Percentiles rank a stretch among this genome's conserved stretches.
These are phyloP conservation scores for Boletus reticuloceps DNA, from an alignment of 768 basidiomycete genomes.

Conservation along the genomic window DNA sequence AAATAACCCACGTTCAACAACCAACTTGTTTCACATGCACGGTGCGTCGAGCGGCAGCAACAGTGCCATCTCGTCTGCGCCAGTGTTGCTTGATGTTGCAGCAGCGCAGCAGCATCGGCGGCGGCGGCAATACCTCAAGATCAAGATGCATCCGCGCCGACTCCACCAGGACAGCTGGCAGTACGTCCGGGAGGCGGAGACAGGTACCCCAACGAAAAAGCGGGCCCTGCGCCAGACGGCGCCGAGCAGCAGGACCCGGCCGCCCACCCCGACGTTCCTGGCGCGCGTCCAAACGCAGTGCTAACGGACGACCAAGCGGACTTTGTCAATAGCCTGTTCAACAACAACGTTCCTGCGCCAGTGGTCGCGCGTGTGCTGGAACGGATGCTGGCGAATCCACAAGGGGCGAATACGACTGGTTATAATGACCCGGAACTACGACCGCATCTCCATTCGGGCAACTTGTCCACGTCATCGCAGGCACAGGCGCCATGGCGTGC, in stretches of 20 bases:
- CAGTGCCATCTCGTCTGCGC: neutral
- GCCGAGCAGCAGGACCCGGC: neutral
- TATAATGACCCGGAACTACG: constrained; percentile 14
- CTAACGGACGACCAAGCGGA: constrained; percentile 25
- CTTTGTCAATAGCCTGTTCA: constrained; percentile 25
- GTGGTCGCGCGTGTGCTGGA: constrained; percentile 26
- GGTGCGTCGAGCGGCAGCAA: neutral
- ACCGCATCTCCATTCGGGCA: neutral
- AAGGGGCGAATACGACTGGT: constrained; percentile 8
- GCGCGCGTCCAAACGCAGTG: neutral
- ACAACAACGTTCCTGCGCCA: constrained; percentile 24
- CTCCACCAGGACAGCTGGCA: neutral
- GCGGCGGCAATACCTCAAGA: neutral
- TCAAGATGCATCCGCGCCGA: neutral
- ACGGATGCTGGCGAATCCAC: constrained; percentile 24
- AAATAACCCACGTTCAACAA: neutral
- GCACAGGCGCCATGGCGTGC: constrained; percentile 33
- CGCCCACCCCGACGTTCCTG: neutral
- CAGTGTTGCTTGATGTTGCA: neutral
- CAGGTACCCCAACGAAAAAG: constrained; percentile 15
- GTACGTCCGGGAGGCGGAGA: neutral
- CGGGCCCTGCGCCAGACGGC: neutral
- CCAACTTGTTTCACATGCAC: too few species aligned
- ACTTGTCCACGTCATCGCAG: neutral
- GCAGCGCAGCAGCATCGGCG: neutral